Evolutionary conservation across 2,329 filamentous ascomycete genomes (phyloP), one percentile per base, ranked within the genome.

Genomic region (Clonostachys solani): DNA sequence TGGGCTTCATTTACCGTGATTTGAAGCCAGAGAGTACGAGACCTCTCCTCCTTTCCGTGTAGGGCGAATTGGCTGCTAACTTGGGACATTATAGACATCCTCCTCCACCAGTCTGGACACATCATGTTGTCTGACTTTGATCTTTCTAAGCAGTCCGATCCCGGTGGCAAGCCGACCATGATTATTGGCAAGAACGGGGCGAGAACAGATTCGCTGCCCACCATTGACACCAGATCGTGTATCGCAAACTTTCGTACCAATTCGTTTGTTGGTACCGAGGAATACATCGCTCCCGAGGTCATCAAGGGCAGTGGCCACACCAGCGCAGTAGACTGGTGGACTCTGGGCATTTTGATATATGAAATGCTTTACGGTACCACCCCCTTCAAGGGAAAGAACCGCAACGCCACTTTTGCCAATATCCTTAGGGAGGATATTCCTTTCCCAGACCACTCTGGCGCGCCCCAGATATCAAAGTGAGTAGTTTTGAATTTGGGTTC

Each of bases 61-160:
- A 10, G 17, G 40, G 51, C 51, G 58, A 43, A 52, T 37, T 38
- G 38, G 42, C 17, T 33, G 34, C 23, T 29, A 29, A 29, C 9
- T 3, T 10, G 23, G 2, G 23, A 37, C 15, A 18, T 3, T 43
- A 41, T 56, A 96, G 92, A 99, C 60, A 99, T 99, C 55, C 78
- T 99, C 13, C 83, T 99, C 18, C 94, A 99, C 66, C 94, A 99
- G 67, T 97, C 94, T n/a, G 94, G 94, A 15, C 94, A 99, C 68
- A 99, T 99, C 59, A 99, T 99, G 94, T 80, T 99, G 65, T 97
- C 94, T 51, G 94, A 99, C 72, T 99, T 99, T 68, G 94, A 99
- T 68, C 72, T 99, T 52, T 96, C 92, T 10, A 99, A 99, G 69
- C 94, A 99, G 69, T 99, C 94, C 7, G 94, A 95, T 55, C 86